Base-by-base conservation (phyloP, 2,329 filamentous ascomycete genomes). In the Pseudocercospora vitis region DNA sequence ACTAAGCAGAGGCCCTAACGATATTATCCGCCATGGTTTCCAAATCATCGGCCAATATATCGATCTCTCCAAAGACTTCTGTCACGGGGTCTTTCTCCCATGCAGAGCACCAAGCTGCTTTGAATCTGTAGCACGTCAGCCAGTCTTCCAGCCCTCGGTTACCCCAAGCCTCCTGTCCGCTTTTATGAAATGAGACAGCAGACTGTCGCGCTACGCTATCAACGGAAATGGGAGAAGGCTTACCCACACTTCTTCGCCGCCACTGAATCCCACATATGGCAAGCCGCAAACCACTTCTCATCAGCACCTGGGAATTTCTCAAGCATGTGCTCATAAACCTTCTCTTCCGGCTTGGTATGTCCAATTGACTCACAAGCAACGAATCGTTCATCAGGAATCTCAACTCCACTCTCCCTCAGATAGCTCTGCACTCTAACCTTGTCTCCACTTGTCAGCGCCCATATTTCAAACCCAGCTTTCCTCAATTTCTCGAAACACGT, bases 221-320 rank as follows among this genome's bases (percentile, higher is more conserved):
- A 4, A 1, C 9, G 42, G 12, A 14, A 14, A 33, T 4, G 14
- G 56, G 23, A 14, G 18, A 16, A 37, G 16, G 48, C 55, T n/a
- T 69, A 48, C 50, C 50, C 78, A n/a, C 72, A 72, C 48, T 70
- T 72, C 42, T 71, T 72, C 7, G 81, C 80, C 3, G 78, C 78
- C 9, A 74, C 73, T 1, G 79, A 78, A 69, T 83, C 80, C 81
- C 80, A 82, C 72, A 78, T 77, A 67, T 83, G 81, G 18, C 78
- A 80, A 1, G 81, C 80, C 0, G 78, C 80, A 64, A 81, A 82
- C 79, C 79, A 82, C 29, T 71, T 72, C 55, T 64, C 53, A 31
- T 75, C 59, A 2, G 51, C 67, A 0, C 48, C 33, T 4, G 29
- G 70, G 48, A 81, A 73, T 40, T 62, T 65, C 11, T 70, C 69